A percentile compares a stretch with the other conserved stretches of the same genome.
These are phyloP conservation scores for Zoysia matrella DNA, from an alignment of 202 grass and related monocot species.

Conservation along the genomic window DNA sequence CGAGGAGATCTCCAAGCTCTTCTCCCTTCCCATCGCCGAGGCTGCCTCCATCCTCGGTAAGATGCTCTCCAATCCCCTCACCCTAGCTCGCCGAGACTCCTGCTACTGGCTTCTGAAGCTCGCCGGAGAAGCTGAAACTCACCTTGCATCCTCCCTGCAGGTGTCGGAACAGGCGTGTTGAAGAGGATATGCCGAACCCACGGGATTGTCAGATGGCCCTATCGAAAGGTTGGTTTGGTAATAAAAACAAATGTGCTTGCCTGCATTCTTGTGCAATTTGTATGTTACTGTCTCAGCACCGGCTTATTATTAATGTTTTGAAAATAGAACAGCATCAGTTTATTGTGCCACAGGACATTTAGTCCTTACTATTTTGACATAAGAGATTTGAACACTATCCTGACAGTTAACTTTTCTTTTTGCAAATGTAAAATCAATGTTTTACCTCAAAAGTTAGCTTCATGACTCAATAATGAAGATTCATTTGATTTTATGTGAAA, in stretches of 20 bases:
- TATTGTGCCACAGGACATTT: too few relatives aligned
- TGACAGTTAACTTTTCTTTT: too few relatives aligned
- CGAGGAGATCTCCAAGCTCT: constrained; percentile 93
- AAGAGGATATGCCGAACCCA: constrained; percentile 95
- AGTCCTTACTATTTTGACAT: too few relatives aligned
- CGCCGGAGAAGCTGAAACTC: neutral
- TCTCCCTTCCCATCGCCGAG: constrained; percentile 89
- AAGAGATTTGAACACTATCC: too few relatives aligned
- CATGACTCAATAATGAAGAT: too few relatives aligned
- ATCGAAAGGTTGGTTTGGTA: constrained; percentile 63
- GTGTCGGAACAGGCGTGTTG: constrained; percentile 90
- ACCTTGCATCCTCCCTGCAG: constrained; percentile 39
- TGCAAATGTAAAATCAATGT: too few relatives aligned
- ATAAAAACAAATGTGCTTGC: too few relatives aligned
- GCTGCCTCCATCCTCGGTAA: constrained; percentile 85
- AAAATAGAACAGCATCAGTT: too few relatives aligned
- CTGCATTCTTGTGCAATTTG: neutral
- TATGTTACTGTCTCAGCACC: neutral
- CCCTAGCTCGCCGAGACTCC: too few relatives aligned
- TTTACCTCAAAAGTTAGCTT: too few relatives aligned
- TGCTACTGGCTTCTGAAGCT: neutral
- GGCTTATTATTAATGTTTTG: neutral
- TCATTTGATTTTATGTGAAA: too few relatives aligned
- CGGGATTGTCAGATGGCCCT: constrained; percentile 93
- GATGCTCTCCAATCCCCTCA: neutral